Evolutionary conservation across 352 stramenopile genomes (phyloP), one percentile per base, ranked within the genome.

Genomic region (Peronospora destructor): DNA sequence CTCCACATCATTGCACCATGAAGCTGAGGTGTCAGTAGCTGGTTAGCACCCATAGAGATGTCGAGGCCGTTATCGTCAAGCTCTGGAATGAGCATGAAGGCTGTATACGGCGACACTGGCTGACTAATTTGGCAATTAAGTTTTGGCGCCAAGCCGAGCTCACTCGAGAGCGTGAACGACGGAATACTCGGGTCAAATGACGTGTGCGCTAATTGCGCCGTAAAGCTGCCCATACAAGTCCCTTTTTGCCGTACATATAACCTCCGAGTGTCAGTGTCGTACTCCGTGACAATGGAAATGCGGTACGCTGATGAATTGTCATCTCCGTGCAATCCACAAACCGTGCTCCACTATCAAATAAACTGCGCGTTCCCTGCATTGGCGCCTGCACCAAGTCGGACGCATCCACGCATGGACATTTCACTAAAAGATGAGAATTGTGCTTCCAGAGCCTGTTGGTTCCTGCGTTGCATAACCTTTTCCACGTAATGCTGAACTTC

Each of bases 191-290:
- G 76, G 43, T 89, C 78, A n/a, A 61, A 64, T 29, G 78, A 86
- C 46, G 73, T 63, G 63, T 91, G 79, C 43, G 68, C 64, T 45
- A 89, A 36, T 16, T 81, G 70, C 19, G 73, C 59, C 21, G 78
- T 91, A 42, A 91, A 72, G 36, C 64, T 74, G 48, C 81, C 81
- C 53, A 88, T 73, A 13, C 73, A 10, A 91, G 51, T 0, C 78
- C 78, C 13, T 75, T 61, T 64, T 85, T 87, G 63, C 88, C 81
- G 59, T 84, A 88, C 70, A 90, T 75, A 56, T 85, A 92, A n/a
- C 76, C 81, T 26, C 81, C 81, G 10, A 92, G 41, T 19, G 78
- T 87, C 45, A 89, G 48, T 34, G 70, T 76, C 19, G 80, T 74
- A 13, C 55, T 62, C 33, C 62, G 72, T 16, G 71, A 76, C 7